Evolutionary conservation across 2,329 filamentous ascomycete genomes (phyloP).

Genomic region (Aspergillus novofumigatus): DNA sequence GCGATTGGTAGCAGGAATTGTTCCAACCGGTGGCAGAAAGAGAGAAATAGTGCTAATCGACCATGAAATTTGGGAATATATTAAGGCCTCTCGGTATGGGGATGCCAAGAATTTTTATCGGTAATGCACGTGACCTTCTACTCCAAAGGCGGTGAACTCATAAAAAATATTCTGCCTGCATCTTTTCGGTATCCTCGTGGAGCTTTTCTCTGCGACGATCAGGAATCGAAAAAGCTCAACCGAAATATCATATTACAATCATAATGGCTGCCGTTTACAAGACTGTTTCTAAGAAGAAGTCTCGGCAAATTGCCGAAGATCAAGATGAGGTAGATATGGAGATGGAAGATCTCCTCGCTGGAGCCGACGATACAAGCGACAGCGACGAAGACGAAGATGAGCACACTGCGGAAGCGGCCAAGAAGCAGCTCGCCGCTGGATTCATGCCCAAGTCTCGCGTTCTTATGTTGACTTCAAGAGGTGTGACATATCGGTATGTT

Average conservation of each 20-base stretch:
- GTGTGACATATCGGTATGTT: slow-evolving; percentile 76
- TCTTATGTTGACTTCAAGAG: slow-evolving; percentile 85
- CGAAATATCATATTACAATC: slow-evolving; percentile 20
- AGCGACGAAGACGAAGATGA: slow-evolving; percentile 35
- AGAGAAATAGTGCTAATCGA: not conserved
- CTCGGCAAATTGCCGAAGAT: slow-evolving; percentile 46
- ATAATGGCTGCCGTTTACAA: slow-evolving; percentile 72
- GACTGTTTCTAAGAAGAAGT: slow-evolving; percentile 59
- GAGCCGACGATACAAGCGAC: slow-evolving; percentile 36
- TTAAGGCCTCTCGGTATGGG: no score
- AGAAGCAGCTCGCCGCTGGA: slow-evolving; percentile 31
- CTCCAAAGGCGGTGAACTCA: slow-evolving; percentile 21
- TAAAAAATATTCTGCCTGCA: slow-evolving; percentile 37
- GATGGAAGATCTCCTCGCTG: slow-evolving; percentile 34
- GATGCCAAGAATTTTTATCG: not conserved
- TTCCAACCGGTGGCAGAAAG: not conserved
- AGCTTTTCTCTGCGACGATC: slow-evolving; percentile 13
- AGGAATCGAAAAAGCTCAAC: slow-evolving; percentile 8
- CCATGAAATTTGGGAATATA: no score
- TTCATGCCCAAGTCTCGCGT: slow-evolving; percentile 57
- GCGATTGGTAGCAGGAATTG: not conserved
- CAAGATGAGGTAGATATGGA: slow-evolving; percentile 43
- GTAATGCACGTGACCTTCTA: slow-evolving; percentile 18
- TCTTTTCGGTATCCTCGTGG: slow-evolving; percentile 26
- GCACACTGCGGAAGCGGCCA: slow-evolving; percentile 23